Evolutionary conservation across 179 eudicot genomes (phyloP), one percentile per base, ranked within the genome.

Genomic region (Silene coronaria): DNA sequence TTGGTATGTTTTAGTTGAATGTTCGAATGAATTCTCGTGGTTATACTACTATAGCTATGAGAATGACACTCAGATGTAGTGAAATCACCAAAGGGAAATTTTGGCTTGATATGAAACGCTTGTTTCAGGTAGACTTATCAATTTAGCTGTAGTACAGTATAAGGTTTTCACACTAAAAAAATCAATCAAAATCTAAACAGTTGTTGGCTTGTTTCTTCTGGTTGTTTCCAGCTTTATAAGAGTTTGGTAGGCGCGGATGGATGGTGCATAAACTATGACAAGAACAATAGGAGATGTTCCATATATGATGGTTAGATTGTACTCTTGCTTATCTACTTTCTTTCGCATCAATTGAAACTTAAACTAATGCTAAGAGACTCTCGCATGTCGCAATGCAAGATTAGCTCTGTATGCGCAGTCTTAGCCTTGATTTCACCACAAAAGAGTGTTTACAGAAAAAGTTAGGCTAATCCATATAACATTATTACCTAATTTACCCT

Each of bases 201-300:
- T 24, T 36, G 36, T 28, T 12, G 51, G n/a, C n/a, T n/a, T n/a
- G n/a, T n/a, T n/a, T n/a, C 57, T 12, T 24, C 4, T 81, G 67
- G 34, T 42, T 26, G 23, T 67, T 48, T 81, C 77, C 88, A 93
- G 97, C 83, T 86, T 71, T 89, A 82, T 69, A 80, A 72, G 66
- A 88, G 93, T 82, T 38, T 93, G 88, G 75, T 87, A 42, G 98
- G 97, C 66, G 79, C 84, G 27, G 98, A 93, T 82, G 98, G 98
- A 75, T 93, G 98, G 98, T 93, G 98, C 83, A 81, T 86, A 72
- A 83, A 93, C 85, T 93, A 75, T 72, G 91, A 93, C 24, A 93
- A 88, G 81, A 73, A 74, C 77, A 87, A 84, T 28, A 86, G 96
- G 80, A 89, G 85, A 61, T 93, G 98, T 78, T 86, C 96, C 26